phyloP scores from a whole-genome alignment of 805 yeast species.

The Yarrowia sp. region DNA sequence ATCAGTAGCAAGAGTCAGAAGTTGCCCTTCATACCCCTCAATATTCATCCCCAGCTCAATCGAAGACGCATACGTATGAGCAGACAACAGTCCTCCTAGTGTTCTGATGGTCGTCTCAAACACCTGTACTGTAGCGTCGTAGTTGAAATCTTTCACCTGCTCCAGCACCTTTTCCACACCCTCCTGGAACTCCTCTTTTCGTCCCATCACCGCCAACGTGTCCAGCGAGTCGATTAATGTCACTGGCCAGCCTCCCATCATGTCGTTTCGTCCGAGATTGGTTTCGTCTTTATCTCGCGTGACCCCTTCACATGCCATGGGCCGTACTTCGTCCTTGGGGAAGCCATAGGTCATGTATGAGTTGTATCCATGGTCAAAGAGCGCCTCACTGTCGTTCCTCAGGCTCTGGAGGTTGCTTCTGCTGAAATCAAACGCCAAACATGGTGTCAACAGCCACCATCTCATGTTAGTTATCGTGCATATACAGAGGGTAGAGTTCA shows the following conservation, averaged over 20 bases:
- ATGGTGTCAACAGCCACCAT: conserved; percentile 17
- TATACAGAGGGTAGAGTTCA: neutral
- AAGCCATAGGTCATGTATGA: conserved; percentile 67
- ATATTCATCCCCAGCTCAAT: conserved; percentile 45
- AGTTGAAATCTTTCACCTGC: conserved; percentile 49
- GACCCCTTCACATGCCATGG: conserved; percentile 66
- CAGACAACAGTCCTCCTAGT: conserved; percentile 75
- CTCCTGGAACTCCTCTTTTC: conserved; percentile 53
- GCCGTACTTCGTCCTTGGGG: conserved; percentile 76
- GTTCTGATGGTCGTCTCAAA: conserved; percentile 83
- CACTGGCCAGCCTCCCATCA: conserved; percentile 76
- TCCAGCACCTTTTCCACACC: conserved; percentile 44
- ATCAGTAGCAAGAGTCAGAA: conserved; percentile 70
- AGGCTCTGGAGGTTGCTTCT: neutral
- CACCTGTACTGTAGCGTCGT: conserved; percentile 75
- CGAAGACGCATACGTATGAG: conserved; percentile 68
- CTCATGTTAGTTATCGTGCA: neutral
- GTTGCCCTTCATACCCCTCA: conserved; percentile 62
- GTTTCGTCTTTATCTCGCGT: conserved; percentile 59
- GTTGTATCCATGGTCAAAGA: conserved; percentile 75
- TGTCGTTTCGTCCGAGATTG: conserved; percentile 71
- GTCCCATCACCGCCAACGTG: conserved; percentile 70
- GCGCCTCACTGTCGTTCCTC: conserved; percentile 47
- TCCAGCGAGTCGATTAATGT: conserved; percentile 80
- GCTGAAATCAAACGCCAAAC: conserved; percentile 51